A percentile compares a stretch with the other conserved stretches of the same genome.
Conservation (phyloP, 257 asterid species). For the Solanum corneliomulleri region DNA sequence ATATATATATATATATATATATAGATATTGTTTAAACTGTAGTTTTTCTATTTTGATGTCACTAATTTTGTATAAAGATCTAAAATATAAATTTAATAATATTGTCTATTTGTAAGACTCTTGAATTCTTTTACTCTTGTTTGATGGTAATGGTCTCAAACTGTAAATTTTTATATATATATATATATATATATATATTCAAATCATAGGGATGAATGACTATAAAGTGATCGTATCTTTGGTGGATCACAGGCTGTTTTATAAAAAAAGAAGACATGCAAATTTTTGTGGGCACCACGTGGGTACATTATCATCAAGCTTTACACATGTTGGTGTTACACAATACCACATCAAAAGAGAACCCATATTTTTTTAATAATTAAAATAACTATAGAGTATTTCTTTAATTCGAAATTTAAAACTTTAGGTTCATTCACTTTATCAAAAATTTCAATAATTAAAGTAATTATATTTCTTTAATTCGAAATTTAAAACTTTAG, state of each 20-base stretch:
- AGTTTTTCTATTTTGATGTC: too few relatives aligned
- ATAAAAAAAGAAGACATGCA: not conserved
- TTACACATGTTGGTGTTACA: not conserved
- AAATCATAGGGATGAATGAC: not conserved
- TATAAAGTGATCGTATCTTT: not conserved
- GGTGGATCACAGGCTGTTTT: not conserved
- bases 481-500: not conserved
- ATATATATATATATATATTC: too few relatives aligned
- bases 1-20: too few relatives aligned
- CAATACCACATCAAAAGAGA: not conserved
- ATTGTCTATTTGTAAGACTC: too few relatives aligned
- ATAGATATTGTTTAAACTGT: too few relatives aligned
- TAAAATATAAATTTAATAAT: too few relatives aligned
- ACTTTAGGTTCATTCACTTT: not conserved
- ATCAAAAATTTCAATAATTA: too few relatives aligned
- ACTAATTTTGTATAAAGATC: too few relatives aligned
- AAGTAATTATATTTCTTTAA: not conserved
- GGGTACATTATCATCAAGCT: not conserved
- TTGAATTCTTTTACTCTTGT: too few relatives aligned
- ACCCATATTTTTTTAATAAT: not conserved
- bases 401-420: not conserved
- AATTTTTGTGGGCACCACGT: not conserved
- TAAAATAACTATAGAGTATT: not conserved
- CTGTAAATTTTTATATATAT: too few relatives aligned
- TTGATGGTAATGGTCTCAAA: too few relatives aligned